phyloP scores from a whole-genome alignment of 192 early-diverging fungal species.

The Coemansia pectinata region DNA sequence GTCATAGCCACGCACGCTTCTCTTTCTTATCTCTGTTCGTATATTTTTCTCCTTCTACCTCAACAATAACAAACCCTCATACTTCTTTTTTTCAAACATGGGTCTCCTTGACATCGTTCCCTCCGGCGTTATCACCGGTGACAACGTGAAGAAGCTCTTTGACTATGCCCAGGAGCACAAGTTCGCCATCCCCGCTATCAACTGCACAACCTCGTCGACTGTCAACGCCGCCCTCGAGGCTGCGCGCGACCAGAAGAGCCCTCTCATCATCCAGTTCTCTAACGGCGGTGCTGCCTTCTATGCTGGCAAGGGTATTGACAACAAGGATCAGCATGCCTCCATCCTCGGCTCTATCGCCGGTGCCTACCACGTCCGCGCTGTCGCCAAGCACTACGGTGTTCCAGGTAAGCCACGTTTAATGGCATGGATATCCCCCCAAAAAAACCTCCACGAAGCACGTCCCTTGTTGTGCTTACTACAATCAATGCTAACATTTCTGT shows the following conservation, averaged over 20 bases:
- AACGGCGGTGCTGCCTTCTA: conserved; percentile 90
- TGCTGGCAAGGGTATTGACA: conserved; percentile 91
- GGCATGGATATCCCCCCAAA: conserved; percentile 1
- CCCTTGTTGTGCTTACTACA: background rate
- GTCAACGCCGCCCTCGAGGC: conserved; percentile 93
- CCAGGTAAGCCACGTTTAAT: conserved; percentile 55
- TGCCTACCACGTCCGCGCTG: conserved; percentile 77
- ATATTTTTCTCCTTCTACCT: background rate
- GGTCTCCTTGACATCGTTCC: conserved; percentile 83
- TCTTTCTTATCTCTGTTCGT: conserved; percentile 8
- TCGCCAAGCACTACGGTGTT: conserved; percentile 85
- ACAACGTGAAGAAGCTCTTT: conserved; percentile 84
- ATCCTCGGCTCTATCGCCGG: conserved; percentile 90
- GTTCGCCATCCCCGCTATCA: conserved; percentile 96
- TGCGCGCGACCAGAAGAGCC: conserved; percentile 89
- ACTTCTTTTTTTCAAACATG: conserved; percentile 48
- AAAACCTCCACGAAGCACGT: background rate
- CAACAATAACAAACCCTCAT: background rate
- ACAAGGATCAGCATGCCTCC: conserved; percentile 85
- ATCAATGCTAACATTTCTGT: background rate
- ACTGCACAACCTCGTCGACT: conserved; percentile 92
- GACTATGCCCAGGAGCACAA: conserved; percentile 72
- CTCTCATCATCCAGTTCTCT: conserved; percentile 95
- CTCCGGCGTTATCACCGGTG: conserved; percentile 91
- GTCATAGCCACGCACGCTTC: background rate